Evolutionary conservation across 192 early-diverging fungal genomes (phyloP), one percentile per base, ranked within the genome.

Genomic region (Dimargaris cristalligena): DNA sequence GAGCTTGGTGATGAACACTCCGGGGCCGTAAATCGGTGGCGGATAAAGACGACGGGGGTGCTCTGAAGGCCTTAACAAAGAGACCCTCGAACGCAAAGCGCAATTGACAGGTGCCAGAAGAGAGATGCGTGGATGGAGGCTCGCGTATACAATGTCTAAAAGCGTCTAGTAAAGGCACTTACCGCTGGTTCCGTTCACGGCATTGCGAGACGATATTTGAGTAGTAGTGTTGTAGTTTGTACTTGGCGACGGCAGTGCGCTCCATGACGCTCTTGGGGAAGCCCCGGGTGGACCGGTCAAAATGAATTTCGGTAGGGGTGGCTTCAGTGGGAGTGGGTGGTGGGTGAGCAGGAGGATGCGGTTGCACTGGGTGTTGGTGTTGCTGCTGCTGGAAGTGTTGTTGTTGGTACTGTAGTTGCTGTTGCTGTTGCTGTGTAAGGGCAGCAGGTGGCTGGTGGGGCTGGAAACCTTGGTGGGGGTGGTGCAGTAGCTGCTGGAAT

Each of bases 211-310:
- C 78, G 34, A 87, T 74, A 25, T 80, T 77, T 65, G 88, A 91
- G 77, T 97, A 99, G 57, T 91, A 92, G 73, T 91, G 79, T 63
- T 96, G 88, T 29, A 99, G 75, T 57, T 87, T 88, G 45, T 88
- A 80, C 71, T 92, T 96, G 38, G 91, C 92, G 9, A 86, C 83
- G 0, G 88, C 80, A 4, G 92, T 86, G 65, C 88, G 77, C 44
- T 99, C 96, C 10, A 95, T 60, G n/a, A n/a, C 26, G 35, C 55
- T 35, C 55, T 57, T 57, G 31, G 55, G 55, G n/a, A 57, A 35
- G 22, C 32, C 32, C n/a, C 26, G 55, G 1, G 55, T 57, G 16
- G 55, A 35, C n/a, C 55, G 55, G 9, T 57, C 33, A 35, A 57
- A 57, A 34, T n/a, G 55, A 25, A 57, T 34, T 22, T 57, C 35